Evolutionary conservation across 1,284 basidiomycete genomes (phyloP), one percentile per base, ranked within the genome.

Genomic region (Leccinum pallidistipes): DNA sequence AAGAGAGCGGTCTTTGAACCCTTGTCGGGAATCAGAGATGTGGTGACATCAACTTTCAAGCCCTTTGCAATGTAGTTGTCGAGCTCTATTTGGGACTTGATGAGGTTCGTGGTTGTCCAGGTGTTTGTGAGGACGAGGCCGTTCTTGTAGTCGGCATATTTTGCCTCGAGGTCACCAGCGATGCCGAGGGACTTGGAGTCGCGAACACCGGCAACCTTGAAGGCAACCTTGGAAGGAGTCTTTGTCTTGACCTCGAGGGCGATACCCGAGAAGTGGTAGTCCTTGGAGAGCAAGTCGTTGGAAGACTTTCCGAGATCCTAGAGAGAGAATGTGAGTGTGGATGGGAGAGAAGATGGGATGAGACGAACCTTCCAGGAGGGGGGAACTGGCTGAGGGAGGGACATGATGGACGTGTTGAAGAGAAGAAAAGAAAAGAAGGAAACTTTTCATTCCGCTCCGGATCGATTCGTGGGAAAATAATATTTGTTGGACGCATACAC

Each of bases 61-160:
- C 95, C 97, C 81, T 96, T 94, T 72, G 96, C 95, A 75, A 99
- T 88, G 82, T 96, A 91, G 86, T 98, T 97, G 81, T 98, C 96
- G 74, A 98, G 84, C 86, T 99, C 97, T 68, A 99, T 80, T 79
- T 93, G 88, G 72, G 91, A 92, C 79, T 90, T 90, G 80, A 98
- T 90, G 74, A 91, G 79, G 83, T 98, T 97, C 77, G 87, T 77
- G 73, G 96, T 97, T 63, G 94, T 95, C 97, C 97, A 99, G 62
- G 91, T 87, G 81, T 95, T 88, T 71, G 95, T 97, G 81, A 96
- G 83, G 75, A 88, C 88, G 73, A 97, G 83, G 67, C 95, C 95
- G 77, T 95, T 92, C 80, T 89, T 87, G 82, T 86, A 86, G 84
- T 96, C 90, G 73, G 83, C 76, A 82, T 90, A 95, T 81, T 96